Evolutionary conservation across 1,139 yeast genomes (phyloP), one percentile per base, ranked within the genome.

Genomic region (Taphrina pruni): DNA sequence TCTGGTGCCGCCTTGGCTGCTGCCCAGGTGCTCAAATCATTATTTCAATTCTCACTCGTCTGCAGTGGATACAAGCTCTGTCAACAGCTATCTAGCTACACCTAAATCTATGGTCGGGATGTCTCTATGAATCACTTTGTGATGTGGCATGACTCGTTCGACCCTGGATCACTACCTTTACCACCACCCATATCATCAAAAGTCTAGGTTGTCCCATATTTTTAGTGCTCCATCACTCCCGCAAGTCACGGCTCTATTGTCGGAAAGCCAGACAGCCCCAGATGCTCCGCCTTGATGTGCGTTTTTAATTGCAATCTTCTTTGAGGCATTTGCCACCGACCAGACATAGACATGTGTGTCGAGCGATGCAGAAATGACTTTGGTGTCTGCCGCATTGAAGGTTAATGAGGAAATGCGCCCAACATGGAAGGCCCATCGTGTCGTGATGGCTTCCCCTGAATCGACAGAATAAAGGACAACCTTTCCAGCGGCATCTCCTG

Each of bases 371-470:
- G 94, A 86, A 26, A 88, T 88, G 64, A 90, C 84, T 73, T 83
- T 87, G 73, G 88, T 86, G 69, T 91, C 89, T 73, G 89, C 92
- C 1, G 81, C 78, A 58, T 88, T 84, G 98, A 98, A 94, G 45
- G 86, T 79, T 62, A 95, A 89, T 50, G 88, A 86, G 69, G 86
- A 87, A 71, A 94, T 88, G 70, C 85, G 87, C 70, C 96, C 88
- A 2, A 93, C 89, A 77, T 95, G 97, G 86, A 90, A 93, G 0
- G 96, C 88, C 99, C 99, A 94, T 76, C 98, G 86, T 0, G 95
- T 86, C 0, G 98, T 92, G 60, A 89, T 85, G 7, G 90, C 81
- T 7, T 84, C 75, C 54, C 83, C 85, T 61, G 86, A 87, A 0
- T 79, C 78, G 20, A 85, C 77, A 71, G 86, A 84, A 78, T 87